Evolutionary conservation across 106 monocot species (phyloP).

Genomic region (Alisma plantagoaquatica): DNA sequence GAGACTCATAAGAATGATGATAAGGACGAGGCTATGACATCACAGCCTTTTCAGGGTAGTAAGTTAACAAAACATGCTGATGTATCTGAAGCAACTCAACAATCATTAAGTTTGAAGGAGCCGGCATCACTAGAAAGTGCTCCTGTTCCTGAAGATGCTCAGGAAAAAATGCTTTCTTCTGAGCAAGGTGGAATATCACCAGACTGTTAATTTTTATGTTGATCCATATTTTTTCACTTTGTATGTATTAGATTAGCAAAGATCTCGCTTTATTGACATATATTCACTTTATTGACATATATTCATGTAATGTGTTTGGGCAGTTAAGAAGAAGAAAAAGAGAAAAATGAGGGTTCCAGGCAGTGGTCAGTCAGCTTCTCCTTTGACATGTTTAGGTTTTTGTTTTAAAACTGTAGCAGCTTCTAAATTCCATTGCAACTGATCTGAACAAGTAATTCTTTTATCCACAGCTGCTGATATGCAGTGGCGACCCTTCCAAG

Average conservation of each 20-base stretch:
- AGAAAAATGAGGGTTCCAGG: conserved; percentile 41
- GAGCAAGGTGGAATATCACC: conserved; percentile 64
- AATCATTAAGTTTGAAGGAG: conserved; percentile 39
- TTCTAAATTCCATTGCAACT: not conserved
- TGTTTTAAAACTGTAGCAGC: no score
- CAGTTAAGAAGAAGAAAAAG: conserved; percentile 96
- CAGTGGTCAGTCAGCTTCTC: conserved; percentile 35
- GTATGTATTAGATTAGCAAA: no score
- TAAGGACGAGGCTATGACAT: conserved; percentile 17
- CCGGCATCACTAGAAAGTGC: conserved; percentile 30
- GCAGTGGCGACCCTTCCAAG: conserved; percentile 69
- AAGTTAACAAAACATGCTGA: conserved; percentile 25
- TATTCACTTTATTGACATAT: no score
- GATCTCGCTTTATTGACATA: no score
- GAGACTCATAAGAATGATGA: conserved; percentile 1
- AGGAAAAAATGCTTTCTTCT: conserved; percentile 38
- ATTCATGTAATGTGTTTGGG: conserved; percentile 3
- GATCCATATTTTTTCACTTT: no score
- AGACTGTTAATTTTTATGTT: no score
- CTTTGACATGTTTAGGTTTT: not conserved
- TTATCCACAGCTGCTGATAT: conserved; percentile 33
- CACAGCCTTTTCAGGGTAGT: no score
- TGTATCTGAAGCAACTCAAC: conserved; percentile 15
- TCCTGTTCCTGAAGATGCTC: conserved; percentile 41
- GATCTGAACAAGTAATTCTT: not conserved